Evolutionary conservation across 2,329 filamentous ascomycete species (phyloP), one percentile per base, ranked within the genome.

Genomic region (Ceratocystis smalleyi): DNA sequence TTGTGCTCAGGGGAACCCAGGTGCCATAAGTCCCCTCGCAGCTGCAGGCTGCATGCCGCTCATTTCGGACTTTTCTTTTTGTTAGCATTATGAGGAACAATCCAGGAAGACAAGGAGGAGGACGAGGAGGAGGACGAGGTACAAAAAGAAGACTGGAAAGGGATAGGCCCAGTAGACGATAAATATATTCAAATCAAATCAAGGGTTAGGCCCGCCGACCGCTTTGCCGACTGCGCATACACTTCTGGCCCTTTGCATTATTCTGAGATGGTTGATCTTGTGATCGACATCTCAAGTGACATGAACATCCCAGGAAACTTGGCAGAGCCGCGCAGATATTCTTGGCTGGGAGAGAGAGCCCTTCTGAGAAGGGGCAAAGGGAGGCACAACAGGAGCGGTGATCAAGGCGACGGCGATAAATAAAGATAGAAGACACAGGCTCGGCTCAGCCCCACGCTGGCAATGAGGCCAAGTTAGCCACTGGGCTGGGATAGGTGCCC

Each of bases 271-370:
- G 54, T 19, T 57, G 27, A 57, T 57, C 54, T 57, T 35, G 54
- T 35, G 54, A 57, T 57, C 54, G 54, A 57, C 54, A 35, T 22
- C 27, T 57, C 27, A 57, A 57, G 24, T 57, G 54, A 57, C 54
- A 57, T 57, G 15, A 22, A 17, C 17, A 30, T 12, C 35, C 35
- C 35, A 40, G 10, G 2, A 30, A 8, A 54, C 19, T 10, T 10
- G 27, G 32, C 27, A n/a, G 32, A 35, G 10, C 54, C n/a, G 15
- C 24, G 54, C 54, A 32, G 54, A 15, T 57, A 57, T 57, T 57
- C 10, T 57, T 57, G 17, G 54, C 15, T 17, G 3, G 10, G n/a
- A 51, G 47, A 35, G 32, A 30, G n/a, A 35, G 27, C 3, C 7
- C 47, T 27, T 15, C 15, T 15, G 5, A 22, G 24, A 57, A 35